Base-by-base conservation (phyloP, 2,329 filamentous ascomycete genomes). In the Clonostachys rhizophaga region DNA sequence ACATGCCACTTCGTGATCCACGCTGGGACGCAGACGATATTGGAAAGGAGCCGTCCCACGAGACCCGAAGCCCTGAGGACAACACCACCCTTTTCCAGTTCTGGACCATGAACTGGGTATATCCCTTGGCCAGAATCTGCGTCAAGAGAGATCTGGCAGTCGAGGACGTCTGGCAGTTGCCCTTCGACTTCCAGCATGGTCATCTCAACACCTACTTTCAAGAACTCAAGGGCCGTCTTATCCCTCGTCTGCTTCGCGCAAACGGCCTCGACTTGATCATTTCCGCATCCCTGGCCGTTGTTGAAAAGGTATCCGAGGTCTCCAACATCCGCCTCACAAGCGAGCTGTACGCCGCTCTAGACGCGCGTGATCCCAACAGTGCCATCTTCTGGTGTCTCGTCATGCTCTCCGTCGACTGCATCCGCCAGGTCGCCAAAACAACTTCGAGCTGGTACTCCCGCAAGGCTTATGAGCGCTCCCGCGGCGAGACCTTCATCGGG, bases 101-200 rank as follows among this genome's bases (percentile, higher is more conserved):
- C 67, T 87, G 92, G 79, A 85, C 81, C 6, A 86, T 95, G 30
- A 87, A 81, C 0, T 96, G 91, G 91, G 85, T 95, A 68, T 71
- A 73, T 1, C 86, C 90, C 0, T 67, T 95, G 7, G 89, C 95
- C 12, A 68, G 71, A 2, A 65, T 83, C 20, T 89, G 86, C 2
- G 78, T 73, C 40, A 69, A 72, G 33, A 74, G 82, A 39, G 85
- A 90, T 54, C 70, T 96, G 9, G 70, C 90, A 35, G 84, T 91
- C 37, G 78, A 85, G 36, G 89, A 96, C 59, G 86, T 96, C 3
- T 96, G 91, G 91, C 71, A 78, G 37, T 68, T 96, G 0, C 83
- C 84, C 0, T 87, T 83, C 54, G 86, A 94, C 46, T 95, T 92
- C 52, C 90, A 95, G 56, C 91, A 96, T 61, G 76, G 71, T 34